Base-by-base conservation (phyloP, 345 rosid genomes). In the Euphorbia peplus region DNA sequence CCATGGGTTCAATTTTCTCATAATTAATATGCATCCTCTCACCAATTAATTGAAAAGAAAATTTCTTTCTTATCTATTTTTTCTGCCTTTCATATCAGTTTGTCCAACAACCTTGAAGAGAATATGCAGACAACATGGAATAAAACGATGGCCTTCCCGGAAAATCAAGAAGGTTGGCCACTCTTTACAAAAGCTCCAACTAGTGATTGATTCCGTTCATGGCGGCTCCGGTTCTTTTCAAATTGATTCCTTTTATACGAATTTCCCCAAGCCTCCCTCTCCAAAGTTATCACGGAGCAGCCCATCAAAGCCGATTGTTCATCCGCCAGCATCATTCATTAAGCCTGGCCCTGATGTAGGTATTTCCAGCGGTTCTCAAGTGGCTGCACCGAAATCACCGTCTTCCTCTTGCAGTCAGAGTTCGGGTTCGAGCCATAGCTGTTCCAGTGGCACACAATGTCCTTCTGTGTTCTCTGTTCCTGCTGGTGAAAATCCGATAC, bases 71-170 rank as follows among this genome's bases (percentile, higher is more conserved):
- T 24, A 5, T 61, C 52, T 50, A 32, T 32, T 29, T 63, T 41
- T 50, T 74, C 69, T 60, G 53, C 63, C 72, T 69, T 37, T 11
- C 53, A 58, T 86, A 77, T 78, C 91, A 95, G 99, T 91, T 79
- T 95, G 99, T 77, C 97, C 99, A 26, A 95, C 99, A 18, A 95
- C 96, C 26, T 84, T 95, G 89, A 95, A 95, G 80, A 84, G 97
- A 68, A 91, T 95, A 72, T 95, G 99, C 75, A 80, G 99, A 77
- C 97, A 87, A 58, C 88, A 91, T 30, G 96, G 97, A 48, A 91
- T 95, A 80, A 79, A 76, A 16, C 81, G 95, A 55, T 95, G 99
- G 99, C 99, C 99, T 39, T 93, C 98, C 69, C 89, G 98, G 64
- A 88, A 91, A 79, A 86, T 93, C 81, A 91, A 85, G 88, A 93